Conservation (phyloP, 176 grass and related monocot genomes). For the Triticum dicoccoides region DNA sequence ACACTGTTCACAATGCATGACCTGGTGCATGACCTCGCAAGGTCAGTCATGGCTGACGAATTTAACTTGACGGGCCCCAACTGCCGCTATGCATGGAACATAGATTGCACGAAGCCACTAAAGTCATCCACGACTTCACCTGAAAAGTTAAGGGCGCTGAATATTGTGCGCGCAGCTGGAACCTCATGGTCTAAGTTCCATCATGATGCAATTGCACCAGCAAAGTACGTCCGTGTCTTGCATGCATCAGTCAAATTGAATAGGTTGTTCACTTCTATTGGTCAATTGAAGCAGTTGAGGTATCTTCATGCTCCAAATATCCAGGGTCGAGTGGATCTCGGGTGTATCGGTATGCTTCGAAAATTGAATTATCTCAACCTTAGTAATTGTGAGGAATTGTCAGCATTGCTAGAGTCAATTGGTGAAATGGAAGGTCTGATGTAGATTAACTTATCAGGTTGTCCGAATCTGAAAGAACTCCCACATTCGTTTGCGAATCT, state of each 20-base stretch:
- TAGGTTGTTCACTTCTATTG: neutral
- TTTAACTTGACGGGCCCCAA: neutral
- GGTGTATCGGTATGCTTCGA: neutral
- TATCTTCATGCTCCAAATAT: neutral
- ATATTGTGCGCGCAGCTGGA: neutral
- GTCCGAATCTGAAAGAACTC: accelerated
- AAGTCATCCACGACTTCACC: neutral
- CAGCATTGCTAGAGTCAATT: neutral
- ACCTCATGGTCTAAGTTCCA: neutral
- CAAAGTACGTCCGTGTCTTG: neutral
- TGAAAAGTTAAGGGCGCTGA: neutral
- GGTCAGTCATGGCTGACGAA: neutral
- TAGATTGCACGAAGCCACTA: neutral
- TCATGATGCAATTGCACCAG: neutral
- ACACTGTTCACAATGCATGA: neutral
- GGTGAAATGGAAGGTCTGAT: neutral
- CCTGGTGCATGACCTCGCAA: conserved; percentile 15
- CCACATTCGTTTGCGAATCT: neutral
- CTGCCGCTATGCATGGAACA: neutral
- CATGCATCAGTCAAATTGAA: neutral
- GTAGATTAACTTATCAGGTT: neutral
- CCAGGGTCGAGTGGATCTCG: neutral
- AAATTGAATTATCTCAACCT: conserved; percentile 5
- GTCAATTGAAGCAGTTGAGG: neutral
- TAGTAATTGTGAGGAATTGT: neutral